Conservation (phyloP, 805 yeast species). For the Groenewaldozyma tartarivorans region DNA sequence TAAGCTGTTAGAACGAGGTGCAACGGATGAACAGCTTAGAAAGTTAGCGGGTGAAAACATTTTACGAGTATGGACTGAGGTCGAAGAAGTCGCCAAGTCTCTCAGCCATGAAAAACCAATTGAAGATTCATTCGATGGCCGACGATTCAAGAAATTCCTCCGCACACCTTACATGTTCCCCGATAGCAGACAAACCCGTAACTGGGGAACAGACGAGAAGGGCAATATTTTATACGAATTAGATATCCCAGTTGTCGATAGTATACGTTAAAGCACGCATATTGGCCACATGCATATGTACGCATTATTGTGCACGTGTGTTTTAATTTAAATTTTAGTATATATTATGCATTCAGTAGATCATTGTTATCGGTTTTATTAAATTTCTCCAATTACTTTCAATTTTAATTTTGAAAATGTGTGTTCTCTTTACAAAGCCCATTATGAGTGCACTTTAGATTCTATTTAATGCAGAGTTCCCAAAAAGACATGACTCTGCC, state of each 20-base stretch:
- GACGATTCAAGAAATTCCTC: conserved; percentile 3
- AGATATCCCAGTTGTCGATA: too few species aligned
- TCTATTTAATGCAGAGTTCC: too few species aligned
- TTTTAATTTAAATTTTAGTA: too few species aligned
- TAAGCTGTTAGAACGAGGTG: conserved; percentile 26
- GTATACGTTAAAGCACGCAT: too few species aligned
- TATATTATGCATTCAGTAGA: too few species aligned
- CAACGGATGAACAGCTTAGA: conserved; percentile 31
- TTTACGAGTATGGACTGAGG: conserved; percentile 11
- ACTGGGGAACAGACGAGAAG: conserved; percentile 1
- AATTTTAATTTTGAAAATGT: too few species aligned
- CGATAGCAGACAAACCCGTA: background rate
- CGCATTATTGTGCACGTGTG: too few species aligned
- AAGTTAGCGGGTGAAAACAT: conserved; percentile 14
- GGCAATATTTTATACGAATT: conserved; percentile 2
- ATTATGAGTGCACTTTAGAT: too few species aligned
- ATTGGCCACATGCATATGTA: background rate
- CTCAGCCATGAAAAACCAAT: conserved; percentile 1
- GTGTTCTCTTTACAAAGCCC: too few species aligned
- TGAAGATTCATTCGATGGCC: conserved; percentile 5
- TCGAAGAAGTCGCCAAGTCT: conserved; percentile 9
- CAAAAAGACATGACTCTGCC: too few species aligned
- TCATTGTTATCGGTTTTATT: too few species aligned
- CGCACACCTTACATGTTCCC: conserved; percentile 3
- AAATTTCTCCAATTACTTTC: too few species aligned